Evolutionary conservation across 345 rosid genomes (phyloP).

Genomic region (Corymbia maculata): DNA sequence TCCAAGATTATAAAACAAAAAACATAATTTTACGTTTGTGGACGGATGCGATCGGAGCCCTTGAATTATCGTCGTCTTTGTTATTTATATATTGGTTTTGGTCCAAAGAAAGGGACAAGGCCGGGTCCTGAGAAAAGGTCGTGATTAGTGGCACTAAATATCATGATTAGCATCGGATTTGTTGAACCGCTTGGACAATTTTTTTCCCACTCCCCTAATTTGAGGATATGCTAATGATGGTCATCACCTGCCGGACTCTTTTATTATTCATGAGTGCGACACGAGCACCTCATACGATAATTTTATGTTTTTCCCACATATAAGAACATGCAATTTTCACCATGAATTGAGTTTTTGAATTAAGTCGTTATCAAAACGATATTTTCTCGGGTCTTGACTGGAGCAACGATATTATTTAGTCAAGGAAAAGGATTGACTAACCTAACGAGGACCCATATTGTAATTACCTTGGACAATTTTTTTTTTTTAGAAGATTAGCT

Average conservation of each 20-base stretch:
- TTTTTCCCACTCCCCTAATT: neutral
- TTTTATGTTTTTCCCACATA: neutral
- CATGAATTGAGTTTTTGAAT: neutral
- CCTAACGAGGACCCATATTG: neutral
- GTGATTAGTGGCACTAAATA: neutral
- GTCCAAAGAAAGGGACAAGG: neutral
- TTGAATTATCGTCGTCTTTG: neutral
- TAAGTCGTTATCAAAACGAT: neutral
- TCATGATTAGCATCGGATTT: neutral
- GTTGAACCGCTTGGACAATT: neutral
- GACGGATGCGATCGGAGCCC: neutral
- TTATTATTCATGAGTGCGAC: neutral
- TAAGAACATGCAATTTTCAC: neutral
- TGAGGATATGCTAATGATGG: neutral
- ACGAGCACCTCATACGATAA: neutral
- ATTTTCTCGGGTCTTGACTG: neutral
- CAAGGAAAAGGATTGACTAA: neutral
- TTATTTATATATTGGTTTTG: neutral
- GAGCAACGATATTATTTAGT: neutral
- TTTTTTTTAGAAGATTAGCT: neutral
- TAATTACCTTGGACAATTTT: neutral
- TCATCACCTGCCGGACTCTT: neutral
- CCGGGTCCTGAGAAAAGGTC: neutral
- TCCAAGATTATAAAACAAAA: neutral
- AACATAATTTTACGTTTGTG: neutral